Conservation (phyloP, 495 filamentous ascomycete genomes). For the Penicillium diatomitis region DNA sequence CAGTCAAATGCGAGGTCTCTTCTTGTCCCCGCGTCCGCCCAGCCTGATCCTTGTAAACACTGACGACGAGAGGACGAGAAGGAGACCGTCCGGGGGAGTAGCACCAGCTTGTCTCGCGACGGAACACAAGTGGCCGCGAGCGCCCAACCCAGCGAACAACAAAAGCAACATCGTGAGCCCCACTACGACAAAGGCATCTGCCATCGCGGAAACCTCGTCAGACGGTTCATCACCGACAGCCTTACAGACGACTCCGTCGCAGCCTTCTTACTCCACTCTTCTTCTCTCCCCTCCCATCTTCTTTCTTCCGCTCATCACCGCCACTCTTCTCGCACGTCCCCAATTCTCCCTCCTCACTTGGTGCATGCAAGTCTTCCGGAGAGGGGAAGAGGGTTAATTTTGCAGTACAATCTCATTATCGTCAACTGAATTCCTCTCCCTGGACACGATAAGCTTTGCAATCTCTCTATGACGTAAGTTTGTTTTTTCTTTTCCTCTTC, state of each 20-base stretch:
- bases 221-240: too few species aligned
- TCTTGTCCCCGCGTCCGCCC: background rate
- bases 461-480: conserved; percentile 25
- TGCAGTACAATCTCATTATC: background rate
- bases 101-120: too few species aligned
- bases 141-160: background rate
- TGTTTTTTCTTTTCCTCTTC: conserved; percentile 5
- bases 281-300: background rate
- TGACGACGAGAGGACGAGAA: background rate
- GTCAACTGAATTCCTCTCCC: background rate
- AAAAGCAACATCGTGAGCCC: too few species aligned
- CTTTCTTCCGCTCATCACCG: background rate
- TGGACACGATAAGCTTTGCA: conserved; percentile 3
- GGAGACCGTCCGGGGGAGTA: too few species aligned
- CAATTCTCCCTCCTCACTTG: conserved; percentile 10
- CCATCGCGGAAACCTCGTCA: too few species aligned
- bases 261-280: background rate
- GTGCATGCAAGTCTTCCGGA: conserved; percentile 3
- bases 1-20: background rate
- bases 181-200: too few species aligned
- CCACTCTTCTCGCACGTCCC: conserved; percentile 2
- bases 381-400: conserved; percentile 5
- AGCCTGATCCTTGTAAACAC: background rate
- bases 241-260: background rate
- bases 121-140: background rate